These are phyloP conservation scores for Zizania palustris DNA, from an alignment of 202 grass and related monocot genomes.

Conservation along the genomic window DNA sequence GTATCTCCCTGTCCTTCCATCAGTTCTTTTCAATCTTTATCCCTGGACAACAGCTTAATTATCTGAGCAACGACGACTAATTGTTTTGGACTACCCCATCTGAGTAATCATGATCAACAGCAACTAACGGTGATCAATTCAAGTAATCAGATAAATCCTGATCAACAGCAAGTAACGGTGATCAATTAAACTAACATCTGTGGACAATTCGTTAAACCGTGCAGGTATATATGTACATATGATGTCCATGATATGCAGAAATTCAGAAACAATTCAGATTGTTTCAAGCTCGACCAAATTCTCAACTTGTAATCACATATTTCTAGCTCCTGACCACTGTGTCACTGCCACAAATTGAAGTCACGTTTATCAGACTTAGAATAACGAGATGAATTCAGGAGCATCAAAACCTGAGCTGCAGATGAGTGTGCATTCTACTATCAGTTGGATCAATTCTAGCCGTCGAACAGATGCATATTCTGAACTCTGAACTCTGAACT, in stretches of 20 bases:
- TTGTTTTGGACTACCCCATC: no score
- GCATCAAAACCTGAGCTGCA: conserved; percentile 51
- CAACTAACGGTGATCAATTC: no score
- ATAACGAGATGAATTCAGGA: conserved; percentile 44
- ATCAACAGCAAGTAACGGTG: background rate
- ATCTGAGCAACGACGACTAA: no score
- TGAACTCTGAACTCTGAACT: conserved; percentile 8
- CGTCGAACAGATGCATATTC: no score
- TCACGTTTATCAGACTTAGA: conserved; percentile 18
- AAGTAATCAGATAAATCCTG: no score
- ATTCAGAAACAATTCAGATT: background rate
- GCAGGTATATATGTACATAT: background rate
- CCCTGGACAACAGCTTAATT: no score
- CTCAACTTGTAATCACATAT: background rate
- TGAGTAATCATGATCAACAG: no score
- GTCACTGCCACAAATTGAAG: background rate
- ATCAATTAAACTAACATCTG: background rate
- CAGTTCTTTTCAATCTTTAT: no score
- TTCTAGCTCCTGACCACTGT: background rate
- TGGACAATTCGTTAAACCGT: background rate
- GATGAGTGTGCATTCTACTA: no score
- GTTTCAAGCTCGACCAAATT: background rate
- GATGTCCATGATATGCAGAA: background rate
- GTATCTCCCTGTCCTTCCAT: no score
- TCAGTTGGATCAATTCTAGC: no score